Evolutionary conservation across 1,284 basidiomycete genomes (phyloP).

Genomic region (Stygiomarasmius scandens): DNA sequence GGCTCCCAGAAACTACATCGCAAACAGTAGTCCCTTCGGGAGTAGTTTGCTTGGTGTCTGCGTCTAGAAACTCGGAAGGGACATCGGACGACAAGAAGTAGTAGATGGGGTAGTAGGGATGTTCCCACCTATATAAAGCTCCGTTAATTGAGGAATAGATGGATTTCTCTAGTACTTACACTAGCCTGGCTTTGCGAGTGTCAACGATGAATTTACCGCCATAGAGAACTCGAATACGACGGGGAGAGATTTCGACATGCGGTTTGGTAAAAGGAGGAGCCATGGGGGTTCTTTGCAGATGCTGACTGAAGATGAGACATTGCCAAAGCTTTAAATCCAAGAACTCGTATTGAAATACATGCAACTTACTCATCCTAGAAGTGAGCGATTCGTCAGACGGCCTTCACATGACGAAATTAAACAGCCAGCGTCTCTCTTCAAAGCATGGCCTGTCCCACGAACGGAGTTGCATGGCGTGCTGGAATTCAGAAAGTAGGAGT

Average conservation of each 20-base stretch:
- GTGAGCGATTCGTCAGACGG: no score
- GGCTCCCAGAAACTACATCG: conserved; percentile 49
- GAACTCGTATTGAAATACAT: no score
- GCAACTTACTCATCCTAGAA: not conserved
- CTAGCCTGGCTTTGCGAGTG: conserved; percentile 54
- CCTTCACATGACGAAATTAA: no score
- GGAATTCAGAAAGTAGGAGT: no score
- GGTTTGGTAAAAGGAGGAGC: conserved; percentile 38
- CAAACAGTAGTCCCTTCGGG: conserved; percentile 37
- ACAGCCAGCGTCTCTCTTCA: no score
- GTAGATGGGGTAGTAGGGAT: conserved; percentile 54
- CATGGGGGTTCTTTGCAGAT: conserved; percentile 18
- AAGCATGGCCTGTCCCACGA: no score
- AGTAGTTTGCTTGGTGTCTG: conserved; percentile 2
- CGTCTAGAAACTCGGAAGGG: conserved; percentile 19
- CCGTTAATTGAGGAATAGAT: not conserved
- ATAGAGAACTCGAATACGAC: conserved; percentile 57
- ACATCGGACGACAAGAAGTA: conserved; percentile 53
- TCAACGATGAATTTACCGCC: conserved; percentile 56
- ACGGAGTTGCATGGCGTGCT: no score
- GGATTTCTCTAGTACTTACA: conserved; percentile 42
- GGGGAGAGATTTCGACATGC: conserved; percentile 46
- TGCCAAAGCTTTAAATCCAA: not conserved
- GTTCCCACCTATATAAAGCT: conserved; percentile 51
- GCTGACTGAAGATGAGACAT: not conserved